A percentile compares a stretch with the other conserved stretches of the same genome.
These are phyloP conservation scores for Botrytis fabae DNA, from an alignment of 2,329 filamentous ascomycete genomes.

Conservation along the genomic window DNA sequence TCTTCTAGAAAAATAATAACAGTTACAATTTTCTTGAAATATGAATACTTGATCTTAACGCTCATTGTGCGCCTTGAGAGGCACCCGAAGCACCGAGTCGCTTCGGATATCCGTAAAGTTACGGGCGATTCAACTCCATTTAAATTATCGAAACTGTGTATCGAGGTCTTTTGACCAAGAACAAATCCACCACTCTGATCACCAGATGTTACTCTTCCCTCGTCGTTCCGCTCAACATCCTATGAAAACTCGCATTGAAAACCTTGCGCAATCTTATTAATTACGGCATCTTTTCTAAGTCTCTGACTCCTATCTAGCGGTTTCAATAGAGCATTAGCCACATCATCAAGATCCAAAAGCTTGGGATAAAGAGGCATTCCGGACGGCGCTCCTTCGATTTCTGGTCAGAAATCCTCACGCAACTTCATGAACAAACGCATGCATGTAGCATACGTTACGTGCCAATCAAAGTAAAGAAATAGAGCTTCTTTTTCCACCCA, in stretches of 20 bases:
- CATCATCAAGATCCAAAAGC: background rate
- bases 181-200: background rate
- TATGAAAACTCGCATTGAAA: background rate
- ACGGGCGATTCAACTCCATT: background rate
- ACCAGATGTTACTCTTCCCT: background rate
- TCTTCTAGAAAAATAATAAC: no score
- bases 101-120: rapidly evolving
- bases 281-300: background rate
- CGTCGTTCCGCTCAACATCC: rapidly evolving
- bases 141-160: background rate
- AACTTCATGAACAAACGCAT: background rate
- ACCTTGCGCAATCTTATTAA: background rate
- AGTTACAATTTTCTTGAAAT: no score
- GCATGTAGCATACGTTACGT: constrained; percentile 22
- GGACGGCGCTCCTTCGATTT: background rate
- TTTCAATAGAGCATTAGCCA: background rate
- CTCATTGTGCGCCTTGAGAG: background rate
- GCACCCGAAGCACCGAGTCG: background rate
- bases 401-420: background rate
- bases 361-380: background rate
- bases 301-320: background rate
- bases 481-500: constrained; percentile 24
- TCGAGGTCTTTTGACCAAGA: background rate
- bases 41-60: background rate
- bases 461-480: constrained; percentile 29